Percentiles rank a stretch among this genome's conserved stretches.
phyloP scores from a whole-genome alignment of 1,284 basidiomycete species.

The Gymnopus androsaceus region DNA sequence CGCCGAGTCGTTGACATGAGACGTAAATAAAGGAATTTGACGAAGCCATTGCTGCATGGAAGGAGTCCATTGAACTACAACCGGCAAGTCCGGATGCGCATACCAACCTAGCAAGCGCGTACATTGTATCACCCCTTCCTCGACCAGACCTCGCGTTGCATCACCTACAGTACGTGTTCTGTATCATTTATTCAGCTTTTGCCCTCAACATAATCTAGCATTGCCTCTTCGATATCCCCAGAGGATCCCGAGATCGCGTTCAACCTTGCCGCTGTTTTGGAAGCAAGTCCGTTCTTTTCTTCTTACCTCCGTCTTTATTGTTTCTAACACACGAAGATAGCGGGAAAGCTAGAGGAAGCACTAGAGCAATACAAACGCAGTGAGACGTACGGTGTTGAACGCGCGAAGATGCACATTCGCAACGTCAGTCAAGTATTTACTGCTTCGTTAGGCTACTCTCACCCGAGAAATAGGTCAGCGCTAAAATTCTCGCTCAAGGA shows the following conservation, averaged over 20 bases:
- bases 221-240: slow-evolving; percentile 83
- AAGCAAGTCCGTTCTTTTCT: slow-evolving; percentile 68
- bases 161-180: slow-evolving; percentile 71
- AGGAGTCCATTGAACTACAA: slow-evolving; percentile 80
- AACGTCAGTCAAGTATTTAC: slow-evolving; percentile 63
- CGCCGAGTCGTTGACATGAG: not conserved
- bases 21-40: slow-evolving; percentile 74
- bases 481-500: slow-evolving; percentile 75
- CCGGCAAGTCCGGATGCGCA: slow-evolving; percentile 90
- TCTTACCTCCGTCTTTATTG: slow-evolving; percentile 29
- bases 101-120: slow-evolving; percentile 93
- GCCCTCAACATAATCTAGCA: slow-evolving; percentile 46
- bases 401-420: slow-evolving; percentile 83
- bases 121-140: slow-evolving; percentile 84
- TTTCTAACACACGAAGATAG: slow-evolving; percentile 44
- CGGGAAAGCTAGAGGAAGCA: slow-evolving; percentile 79
- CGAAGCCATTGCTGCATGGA: slow-evolving; percentile 85
- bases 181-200: not conserved
- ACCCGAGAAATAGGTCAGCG: slow-evolving; percentile 59
- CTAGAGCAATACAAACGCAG: slow-evolving; percentile 80
- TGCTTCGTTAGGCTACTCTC: slow-evolving; percentile 2
- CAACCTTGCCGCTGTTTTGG: slow-evolving; percentile 89
- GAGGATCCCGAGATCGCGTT: slow-evolving; percentile 95
- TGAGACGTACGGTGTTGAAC: slow-evolving; percentile 78
- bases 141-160: slow-evolving; percentile 89